phyloP scores from a whole-genome alignment of 73 alveolate genomes.

The Tetrahymena thermophila region DNA sequence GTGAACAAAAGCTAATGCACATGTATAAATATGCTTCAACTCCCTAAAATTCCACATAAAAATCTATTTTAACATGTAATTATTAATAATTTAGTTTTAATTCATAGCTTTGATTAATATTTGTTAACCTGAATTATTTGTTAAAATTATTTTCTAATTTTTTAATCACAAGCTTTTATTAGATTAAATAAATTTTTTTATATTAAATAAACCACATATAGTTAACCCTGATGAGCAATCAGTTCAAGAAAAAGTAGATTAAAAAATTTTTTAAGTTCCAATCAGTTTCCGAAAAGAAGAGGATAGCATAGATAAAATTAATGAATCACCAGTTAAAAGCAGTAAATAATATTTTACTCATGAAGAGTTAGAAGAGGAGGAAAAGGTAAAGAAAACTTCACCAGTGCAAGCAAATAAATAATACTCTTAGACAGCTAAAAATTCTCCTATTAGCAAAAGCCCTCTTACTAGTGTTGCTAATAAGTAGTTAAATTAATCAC shows the following conservation, averaged over 20 bases:
- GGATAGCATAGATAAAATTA: not conserved
- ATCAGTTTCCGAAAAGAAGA: not conserved
- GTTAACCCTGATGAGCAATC: not conserved
- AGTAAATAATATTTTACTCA: not conserved
- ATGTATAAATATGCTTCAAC: not conserved
- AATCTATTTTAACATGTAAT: not conserved
- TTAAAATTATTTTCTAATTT: not conserved
- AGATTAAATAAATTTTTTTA: too few species aligned
- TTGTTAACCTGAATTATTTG: too few species aligned
- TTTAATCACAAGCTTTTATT: not conserved
- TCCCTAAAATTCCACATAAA: not conserved
- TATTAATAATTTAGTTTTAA: not conserved
- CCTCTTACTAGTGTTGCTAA: not conserved
- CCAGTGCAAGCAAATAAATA: not conserved
- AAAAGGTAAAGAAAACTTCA: not conserved
- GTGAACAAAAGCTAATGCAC: not conserved
- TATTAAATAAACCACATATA: not conserved
- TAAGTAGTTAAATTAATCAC: not conserved
- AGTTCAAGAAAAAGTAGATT: not conserved
- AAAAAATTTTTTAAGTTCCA: not conserved
- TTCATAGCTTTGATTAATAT: too few species aligned
- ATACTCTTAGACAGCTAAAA: not conserved
- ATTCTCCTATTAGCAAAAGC: not conserved
- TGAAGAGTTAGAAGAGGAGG: not conserved
- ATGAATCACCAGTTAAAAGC: not conserved